phyloP scores from a whole-genome alignment of 345 rosid species.

The Mangifera indica region DNA sequence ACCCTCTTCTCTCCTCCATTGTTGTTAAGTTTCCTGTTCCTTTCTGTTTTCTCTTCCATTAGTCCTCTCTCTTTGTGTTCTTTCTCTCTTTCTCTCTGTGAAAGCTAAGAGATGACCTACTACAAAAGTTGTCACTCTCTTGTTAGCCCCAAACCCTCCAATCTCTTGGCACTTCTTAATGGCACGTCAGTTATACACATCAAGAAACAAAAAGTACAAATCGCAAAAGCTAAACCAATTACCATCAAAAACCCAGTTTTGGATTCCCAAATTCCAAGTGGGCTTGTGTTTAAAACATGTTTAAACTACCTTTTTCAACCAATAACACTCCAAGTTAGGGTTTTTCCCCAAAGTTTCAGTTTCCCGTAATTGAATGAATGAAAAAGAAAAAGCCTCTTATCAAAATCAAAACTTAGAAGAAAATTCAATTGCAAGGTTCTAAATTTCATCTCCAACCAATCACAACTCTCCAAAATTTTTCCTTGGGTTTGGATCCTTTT shows the following conservation, averaged over 20 bases:
- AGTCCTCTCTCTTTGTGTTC: constrained; percentile 25
- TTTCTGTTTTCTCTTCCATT: constrained; percentile 36
- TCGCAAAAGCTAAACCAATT: constrained; percentile 21
- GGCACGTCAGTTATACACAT: constrained; percentile 38
- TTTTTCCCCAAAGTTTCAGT: constrained; percentile 35
- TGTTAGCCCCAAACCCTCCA: constrained; percentile 32
- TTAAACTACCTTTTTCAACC: constrained; percentile 27
- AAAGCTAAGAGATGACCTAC: constrained; percentile 28
- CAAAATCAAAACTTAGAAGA: constrained; percentile 22
- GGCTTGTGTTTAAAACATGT: constrained; percentile 22
- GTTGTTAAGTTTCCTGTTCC: constrained; percentile 50
- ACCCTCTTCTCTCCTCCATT: constrained; percentile 48
- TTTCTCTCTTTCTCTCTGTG: constrained; percentile 28
- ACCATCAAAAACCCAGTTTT: constrained; percentile 17
- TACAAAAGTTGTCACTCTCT: constrained; percentile 38
- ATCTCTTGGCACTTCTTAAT: constrained; percentile 37
- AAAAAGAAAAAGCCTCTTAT: not conserved
- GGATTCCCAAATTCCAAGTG: constrained; percentile 28
- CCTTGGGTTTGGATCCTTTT: constrained; percentile 7
- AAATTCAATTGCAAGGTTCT: constrained; percentile 35
- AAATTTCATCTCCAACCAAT: constrained; percentile 29
- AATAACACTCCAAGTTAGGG: constrained; percentile 35
- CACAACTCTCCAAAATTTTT: constrained; percentile 16
- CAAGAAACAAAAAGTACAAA: constrained; percentile 21
- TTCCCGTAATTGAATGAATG: constrained; percentile 22